A percentile compares a stretch with the other conserved stretches of the same genome.
Conservation (phyloP, 164 flowering plant species). For the Magnolia kwangsiensis region DNA sequence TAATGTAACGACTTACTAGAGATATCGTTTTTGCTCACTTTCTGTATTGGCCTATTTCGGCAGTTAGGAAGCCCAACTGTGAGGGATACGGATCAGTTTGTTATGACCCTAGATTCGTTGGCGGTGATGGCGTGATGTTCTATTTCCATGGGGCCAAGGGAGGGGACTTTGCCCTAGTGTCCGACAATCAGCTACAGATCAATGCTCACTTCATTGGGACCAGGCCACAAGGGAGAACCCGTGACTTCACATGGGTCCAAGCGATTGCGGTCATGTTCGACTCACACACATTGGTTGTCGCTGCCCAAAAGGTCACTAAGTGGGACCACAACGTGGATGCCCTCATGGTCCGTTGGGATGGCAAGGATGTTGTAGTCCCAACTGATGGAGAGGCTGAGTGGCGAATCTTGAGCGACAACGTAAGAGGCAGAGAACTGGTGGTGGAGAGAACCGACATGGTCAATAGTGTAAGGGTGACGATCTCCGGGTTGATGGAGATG, state of each 20-base stretch:
- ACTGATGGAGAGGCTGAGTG: conserved; percentile 63
- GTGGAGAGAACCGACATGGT: conserved; percentile 59
- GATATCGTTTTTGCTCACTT: neutral
- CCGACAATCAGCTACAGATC: conserved; percentile 53
- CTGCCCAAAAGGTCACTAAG: conserved; percentile 46
- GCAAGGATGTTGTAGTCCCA: conserved; percentile 32
- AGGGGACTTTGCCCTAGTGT: conserved; percentile 59
- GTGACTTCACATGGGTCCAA: conserved; percentile 80
- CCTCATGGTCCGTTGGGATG: conserved; percentile 48
- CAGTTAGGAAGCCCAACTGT: conserved; percentile 54
- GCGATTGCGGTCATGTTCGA: conserved; percentile 64
- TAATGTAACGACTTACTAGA: neutral
- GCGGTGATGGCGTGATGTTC: conserved; percentile 80
- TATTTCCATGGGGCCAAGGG: conserved; percentile 72
- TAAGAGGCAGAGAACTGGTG: conserved; percentile 30
- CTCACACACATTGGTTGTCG: conserved; percentile 46
- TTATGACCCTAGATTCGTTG: conserved; percentile 63
- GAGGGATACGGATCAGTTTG: conserved; percentile 63
- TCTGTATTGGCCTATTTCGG: neutral
- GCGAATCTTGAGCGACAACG: conserved; percentile 14
- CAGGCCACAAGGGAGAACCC: conserved; percentile 49
- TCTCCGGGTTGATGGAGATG: conserved; percentile 43
- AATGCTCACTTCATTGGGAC: conserved; percentile 67
- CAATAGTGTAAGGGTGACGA: conserved; percentile 45
- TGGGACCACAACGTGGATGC: conserved; percentile 62